phyloP scores from a whole-genome alignment of 2,329 filamentous ascomycete species.

The Rhinocladiella similis region DNA sequence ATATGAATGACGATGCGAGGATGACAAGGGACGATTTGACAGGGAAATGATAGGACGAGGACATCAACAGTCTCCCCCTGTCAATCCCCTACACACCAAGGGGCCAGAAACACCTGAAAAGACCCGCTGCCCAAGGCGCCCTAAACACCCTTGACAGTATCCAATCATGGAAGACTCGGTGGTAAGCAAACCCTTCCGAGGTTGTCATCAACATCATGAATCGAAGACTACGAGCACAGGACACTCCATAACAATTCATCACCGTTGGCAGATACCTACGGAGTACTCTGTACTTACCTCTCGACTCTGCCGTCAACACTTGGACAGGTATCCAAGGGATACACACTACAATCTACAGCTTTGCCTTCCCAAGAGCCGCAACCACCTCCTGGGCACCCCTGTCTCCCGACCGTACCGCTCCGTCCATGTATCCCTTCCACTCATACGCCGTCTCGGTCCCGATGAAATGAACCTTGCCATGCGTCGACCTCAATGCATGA shows the following conservation, averaged over 20 bases:
- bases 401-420: conserved; percentile 53
- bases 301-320: background rate
- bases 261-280: too few relatives aligned
- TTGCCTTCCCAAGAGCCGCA: conserved; percentile 41
- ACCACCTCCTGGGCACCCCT: conserved; percentile 41
- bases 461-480: conserved; percentile 52
- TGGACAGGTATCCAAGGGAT: too few relatives aligned
- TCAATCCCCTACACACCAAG: too few relatives aligned
- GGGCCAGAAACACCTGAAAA: background rate
- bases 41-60: too few relatives aligned
- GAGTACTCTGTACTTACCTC: background rate
- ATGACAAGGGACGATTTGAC: too few relatives aligned
- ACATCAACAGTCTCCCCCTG: too few relatives aligned
- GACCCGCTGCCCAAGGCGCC: background rate
- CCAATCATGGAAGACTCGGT: background rate
- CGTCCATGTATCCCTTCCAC: conserved; percentile 63
- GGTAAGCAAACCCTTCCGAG: conserved; percentile 9
- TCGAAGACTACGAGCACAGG: background rate
- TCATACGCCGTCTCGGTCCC: conserved; percentile 56
- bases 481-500: conserved; percentile 35
- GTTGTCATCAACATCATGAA: conserved; percentile 11
- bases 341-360: conserved; percentile 6
- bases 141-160: background rate
- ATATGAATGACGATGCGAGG: background rate
- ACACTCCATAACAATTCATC: too few relatives aligned